Base-by-base conservation (phyloP, 345 rosid genomes). In the Rhodamnia argentea region DNA sequence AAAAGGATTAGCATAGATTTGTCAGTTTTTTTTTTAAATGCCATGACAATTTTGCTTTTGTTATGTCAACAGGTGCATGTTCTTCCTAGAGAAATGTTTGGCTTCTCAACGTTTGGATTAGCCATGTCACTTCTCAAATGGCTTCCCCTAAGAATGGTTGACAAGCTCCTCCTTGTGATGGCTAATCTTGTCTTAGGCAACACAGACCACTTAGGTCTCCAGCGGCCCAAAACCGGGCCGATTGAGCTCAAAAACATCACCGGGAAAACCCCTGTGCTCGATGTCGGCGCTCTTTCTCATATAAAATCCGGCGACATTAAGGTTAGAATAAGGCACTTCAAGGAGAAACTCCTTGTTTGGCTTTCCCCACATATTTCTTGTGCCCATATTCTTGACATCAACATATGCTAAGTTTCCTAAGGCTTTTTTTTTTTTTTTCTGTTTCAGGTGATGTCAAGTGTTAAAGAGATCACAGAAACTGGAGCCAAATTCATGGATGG, bases 201-300 rank as follows among this genome's bases (percentile, higher is more conserved):
- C 90, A 97, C 98, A 24, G 94, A 93, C 15, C 89, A 88, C 32
- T 86, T 94, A 55, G 99, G 99, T 52, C 96, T 97, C 85, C 90
- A 91, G 85, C 90, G 99, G 83, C 99, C 98, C 3, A 95, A 97
- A 89, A 93, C 95, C 18, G 98, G 99, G 27, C 99, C 99, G 3
- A 89, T 97, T 37, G 93, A 94, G 90, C 98, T 95, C n/a, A 97
- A 97, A 83, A 97, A 93, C 64, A 85, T 90, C 62, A 93, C 96
- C 29, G 99, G 99, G 4, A 97, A 96, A 89, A 96, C 99, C 4
- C 99, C 99, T 0, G 99, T 96, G 57, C 95, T 96, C 24, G 99
- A 97, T 52, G 96, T 93, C 0, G 99, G 99, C 1, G 94, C 99
- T 24, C 70, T 97, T 1, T 93, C 98, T 13, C 91, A 89, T 52